Base-by-base conservation (phyloP, 2,329 filamentous ascomycete genomes). In the Thelonectria blattea region DNA sequence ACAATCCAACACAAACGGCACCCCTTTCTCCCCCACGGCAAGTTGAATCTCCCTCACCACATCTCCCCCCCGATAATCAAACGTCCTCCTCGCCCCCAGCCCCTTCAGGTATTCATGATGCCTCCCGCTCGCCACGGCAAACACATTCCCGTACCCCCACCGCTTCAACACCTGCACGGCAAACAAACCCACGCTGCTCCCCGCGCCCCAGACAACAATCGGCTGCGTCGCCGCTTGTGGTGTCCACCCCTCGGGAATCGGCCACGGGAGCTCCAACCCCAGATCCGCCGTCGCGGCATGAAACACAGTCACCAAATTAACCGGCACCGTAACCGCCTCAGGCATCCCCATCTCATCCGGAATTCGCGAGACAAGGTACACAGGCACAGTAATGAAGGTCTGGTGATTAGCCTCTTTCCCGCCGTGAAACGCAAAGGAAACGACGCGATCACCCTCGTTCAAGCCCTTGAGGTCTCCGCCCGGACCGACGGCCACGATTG, bases 221-320 rank as follows among this genome's bases (percentile, higher is more conserved):
- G 75, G 74, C 30, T 74, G n/a, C 71, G 8, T 80, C 68, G 0
- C 75, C 75, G 41, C 69, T 60, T 6, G 64, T 75, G 70, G 76
- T 43, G 63, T 75, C 65, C 75, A 83, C 12, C 64, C 71, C 15
- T 73, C 69, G 0, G 82, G 81, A 45, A 81, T 79, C 0, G 85
- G 85, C 84, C 85, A 88, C 0, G 85, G 85, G 1, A 86, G 76
- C 32, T 79, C 78, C 18, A 89, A 71, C 0, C 72, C 76, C 12
- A 89, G 74, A 61, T 88, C 84, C 1, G 59, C 61, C 1, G 72
- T 75, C 3, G 84, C 69, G 5, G 83, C 75, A 68, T 89, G 84
- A 70, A 88, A 84, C 11, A 83, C 84, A 0, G 85, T 88, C 30
- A 88, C 81, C 27, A 86, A 72, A 64, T 87, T 88, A 50, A 83